A percentile compares a stretch with the other conserved stretches of the same genome.
Conservation (phyloP, 768 basidiomycete species). For the Leccinum disarticulatum region DNA sequence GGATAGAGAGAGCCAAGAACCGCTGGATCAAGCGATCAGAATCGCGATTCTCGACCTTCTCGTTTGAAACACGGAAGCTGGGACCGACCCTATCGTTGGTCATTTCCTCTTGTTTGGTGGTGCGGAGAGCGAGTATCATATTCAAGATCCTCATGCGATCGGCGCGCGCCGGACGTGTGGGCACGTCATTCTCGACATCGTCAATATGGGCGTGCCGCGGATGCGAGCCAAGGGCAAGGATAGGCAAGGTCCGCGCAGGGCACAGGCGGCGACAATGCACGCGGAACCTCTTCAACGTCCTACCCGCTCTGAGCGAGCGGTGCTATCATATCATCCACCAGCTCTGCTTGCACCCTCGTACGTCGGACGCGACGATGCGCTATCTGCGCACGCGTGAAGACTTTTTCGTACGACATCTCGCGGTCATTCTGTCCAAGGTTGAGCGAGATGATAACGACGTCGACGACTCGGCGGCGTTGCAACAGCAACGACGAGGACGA, state of each 20-base stretch:
- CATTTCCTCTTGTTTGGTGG: conserved; percentile 84
- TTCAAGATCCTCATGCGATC: conserved; percentile 77
- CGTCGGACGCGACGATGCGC: conserved; percentile 76
- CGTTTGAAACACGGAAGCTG: conserved; percentile 67
- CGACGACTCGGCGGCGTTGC: no score
- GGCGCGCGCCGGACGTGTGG: conserved; percentile 69
- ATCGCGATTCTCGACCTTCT: conserved; percentile 80
- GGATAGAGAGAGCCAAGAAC: conserved; percentile 43
- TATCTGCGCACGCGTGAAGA: conserved; percentile 87
- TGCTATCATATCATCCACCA: conserved; percentile 85
- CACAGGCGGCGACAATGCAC: conserved; percentile 17
- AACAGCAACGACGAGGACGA: no score
- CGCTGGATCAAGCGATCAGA: conserved; percentile 67
- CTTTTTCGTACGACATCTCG: conserved; percentile 84
- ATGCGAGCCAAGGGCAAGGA: conserved; percentile 46
- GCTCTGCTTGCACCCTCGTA: conserved; percentile 83
- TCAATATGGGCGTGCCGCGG: conserved; percentile 71
- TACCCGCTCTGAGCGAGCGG: conserved; percentile 82
- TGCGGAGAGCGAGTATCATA: conserved; percentile 54
- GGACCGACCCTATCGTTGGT: conserved; percentile 72
- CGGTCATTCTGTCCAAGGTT: conserved; percentile 64
- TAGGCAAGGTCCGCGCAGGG: conserved; percentile 30
- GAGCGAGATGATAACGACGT: no score
- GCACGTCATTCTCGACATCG: conserved; percentile 76
- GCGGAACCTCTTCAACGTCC: conserved; percentile 51